A percentile compares a stretch with the other conserved stretches of the same genome.
These are phyloP conservation scores for Parathielavia appendiculata DNA, from an alignment of 495 filamentous ascomycete genomes.

Conservation along the genomic window DNA sequence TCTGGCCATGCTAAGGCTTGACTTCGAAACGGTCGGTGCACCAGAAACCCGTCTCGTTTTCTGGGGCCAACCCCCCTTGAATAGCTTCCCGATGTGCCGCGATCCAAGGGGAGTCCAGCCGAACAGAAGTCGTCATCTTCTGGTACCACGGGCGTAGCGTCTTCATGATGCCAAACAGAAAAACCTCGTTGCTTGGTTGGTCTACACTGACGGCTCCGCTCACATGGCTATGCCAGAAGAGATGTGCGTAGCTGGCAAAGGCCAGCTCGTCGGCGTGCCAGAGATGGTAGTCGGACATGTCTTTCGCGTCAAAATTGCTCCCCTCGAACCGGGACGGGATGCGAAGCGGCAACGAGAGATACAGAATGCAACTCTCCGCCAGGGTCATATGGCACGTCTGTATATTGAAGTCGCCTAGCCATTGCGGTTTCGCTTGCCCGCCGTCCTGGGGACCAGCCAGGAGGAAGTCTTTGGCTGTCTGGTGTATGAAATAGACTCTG, in stretches of 20 bases:
- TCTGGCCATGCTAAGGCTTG: slow-evolving; percentile 1
- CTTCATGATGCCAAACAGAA: background rate
- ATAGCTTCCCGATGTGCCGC: background rate
- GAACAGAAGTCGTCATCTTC: background rate
- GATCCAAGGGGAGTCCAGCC: background rate
- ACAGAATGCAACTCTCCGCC: slow-evolving; percentile 19
- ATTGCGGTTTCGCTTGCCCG: slow-evolving; percentile 6
- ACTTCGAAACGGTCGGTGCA: background rate
- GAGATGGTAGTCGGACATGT: background rate
- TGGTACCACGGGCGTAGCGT: slow-evolving; percentile 3
- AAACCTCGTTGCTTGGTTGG: background rate
- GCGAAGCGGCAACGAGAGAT: slow-evolving; percentile 17
- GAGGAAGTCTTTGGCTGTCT: slow-evolving; percentile 42
- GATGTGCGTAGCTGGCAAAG: slow-evolving; percentile 10
- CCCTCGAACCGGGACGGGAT: slow-evolving; percentile 1
- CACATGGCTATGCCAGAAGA: slow-evolving; percentile 5
- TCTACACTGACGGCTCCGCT: background rate
- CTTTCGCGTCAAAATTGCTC: background rate
- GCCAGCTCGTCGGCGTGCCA: slow-evolving; percentile 8
- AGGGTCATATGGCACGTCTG: slow-evolving; percentile 16
- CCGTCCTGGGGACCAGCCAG: slow-evolving; percentile 3
- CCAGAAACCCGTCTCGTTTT: background rate
- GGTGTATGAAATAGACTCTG: slow-evolving; percentile 39
- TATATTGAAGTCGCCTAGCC: slow-evolving; percentile 18
- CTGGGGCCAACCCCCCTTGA: background rate